Base-by-base conservation (phyloP, 345 rosid species). In the Aurinia saxatilis region DNA sequence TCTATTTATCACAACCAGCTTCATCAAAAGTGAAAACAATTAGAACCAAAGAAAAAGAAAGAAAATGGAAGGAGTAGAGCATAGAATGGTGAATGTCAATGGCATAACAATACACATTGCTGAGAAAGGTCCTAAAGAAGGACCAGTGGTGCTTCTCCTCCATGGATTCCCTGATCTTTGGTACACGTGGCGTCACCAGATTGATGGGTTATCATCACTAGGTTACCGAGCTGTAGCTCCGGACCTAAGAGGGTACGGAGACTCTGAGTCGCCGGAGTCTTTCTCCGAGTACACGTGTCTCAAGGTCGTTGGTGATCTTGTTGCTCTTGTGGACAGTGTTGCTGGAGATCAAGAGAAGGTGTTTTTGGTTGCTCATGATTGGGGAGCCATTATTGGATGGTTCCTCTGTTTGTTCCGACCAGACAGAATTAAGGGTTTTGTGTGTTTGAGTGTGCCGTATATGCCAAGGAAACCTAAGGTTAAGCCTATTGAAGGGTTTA, bases 131-230 rank as follows among this genome's bases (percentile, higher is more conserved):
- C 67, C 72, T 33, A 64, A 64, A 57, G 60, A 72, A 61, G 88
- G 85, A 2, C 75, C 84, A 0, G 48, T 75, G 5, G 60, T 86
- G 46, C 85, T 88, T 49, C 75, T 88, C 74, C 82, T 88, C 39
- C 92, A 88, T 49, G 96, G 98, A 42, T 91, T 84, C 73, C 95
- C 98, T 17, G 92, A 88, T 25, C 78, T 86, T 4, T 91, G 95
- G 96, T 88, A 86, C 77, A 50, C 88, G 3, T 88, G 92, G 96
- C 82, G 95, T 73, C 95, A 83, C 80, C 98, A 88, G 76, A 81
- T 86, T 51, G 65, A 19, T 50, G 81, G 57, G 10, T 54, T 84
- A 31, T 78, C 86, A 66, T 72, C 91, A 0, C 67, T 73, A 2
- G 96, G 91, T 4, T 84, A 82, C 75, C 80, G 41, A 1, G 74